phyloP scores from a whole-genome alignment of 192 early-diverging fungal species.

The Gonapodya sp. region DNA sequence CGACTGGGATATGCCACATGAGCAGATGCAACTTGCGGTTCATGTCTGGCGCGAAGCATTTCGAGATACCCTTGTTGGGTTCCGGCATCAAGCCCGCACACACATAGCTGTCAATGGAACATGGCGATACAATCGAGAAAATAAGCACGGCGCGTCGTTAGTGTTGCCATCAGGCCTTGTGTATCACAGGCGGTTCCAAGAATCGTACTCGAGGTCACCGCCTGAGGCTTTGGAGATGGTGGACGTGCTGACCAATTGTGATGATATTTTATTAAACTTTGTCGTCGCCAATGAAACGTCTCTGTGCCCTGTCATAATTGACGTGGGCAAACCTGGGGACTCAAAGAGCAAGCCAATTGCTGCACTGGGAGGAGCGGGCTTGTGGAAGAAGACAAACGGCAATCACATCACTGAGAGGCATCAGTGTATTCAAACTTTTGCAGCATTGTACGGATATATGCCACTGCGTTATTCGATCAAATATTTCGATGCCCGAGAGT shows the following conservation, averaged over 20 bases:
- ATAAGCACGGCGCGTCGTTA: conserved; percentile 16
- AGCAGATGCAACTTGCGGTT: conserved; percentile 19
- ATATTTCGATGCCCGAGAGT: not conserved
- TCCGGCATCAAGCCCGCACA: conserved; percentile 19
- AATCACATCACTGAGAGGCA: not conserved
- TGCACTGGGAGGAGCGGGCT: not conserved
- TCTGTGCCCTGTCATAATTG: conserved; percentile 21
- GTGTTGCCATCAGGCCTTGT: conserved; percentile 23
- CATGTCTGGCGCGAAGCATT: conserved; percentile 19
- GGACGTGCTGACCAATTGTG: conserved; percentile 21
- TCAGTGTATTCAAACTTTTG: not conserved
- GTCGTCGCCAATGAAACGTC: conserved; percentile 20
- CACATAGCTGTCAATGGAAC: conserved; percentile 9
- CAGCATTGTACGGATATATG: not conserved
- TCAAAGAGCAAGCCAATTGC: not conserved
- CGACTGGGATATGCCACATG: conserved; percentile 26
- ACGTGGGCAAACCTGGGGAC: not conserved
- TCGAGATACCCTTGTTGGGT: conserved; percentile 19
- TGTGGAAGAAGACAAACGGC: not conserved
- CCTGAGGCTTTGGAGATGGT: conserved; percentile 17
- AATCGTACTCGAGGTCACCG: conserved; percentile 18
- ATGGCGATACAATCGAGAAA: not conserved
- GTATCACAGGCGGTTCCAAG: conserved; percentile 23
- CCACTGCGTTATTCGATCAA: not conserved
- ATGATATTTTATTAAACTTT: conserved; percentile 21